Evolutionary conservation across 371 early-diverging fungal genomes (phyloP).

Genomic region (Mucor saturninus): DNA sequence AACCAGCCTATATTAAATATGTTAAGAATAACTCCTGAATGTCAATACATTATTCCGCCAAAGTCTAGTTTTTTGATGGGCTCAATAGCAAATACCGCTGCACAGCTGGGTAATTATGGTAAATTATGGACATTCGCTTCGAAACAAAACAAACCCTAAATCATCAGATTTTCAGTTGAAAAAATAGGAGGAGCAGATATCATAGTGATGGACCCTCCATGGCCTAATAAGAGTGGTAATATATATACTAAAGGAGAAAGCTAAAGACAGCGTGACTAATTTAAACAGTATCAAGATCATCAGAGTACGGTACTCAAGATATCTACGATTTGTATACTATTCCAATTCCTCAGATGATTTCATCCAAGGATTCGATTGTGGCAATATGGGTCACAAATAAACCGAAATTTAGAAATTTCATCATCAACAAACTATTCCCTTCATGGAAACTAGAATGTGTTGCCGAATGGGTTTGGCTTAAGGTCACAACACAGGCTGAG

Average conservation of each 20-base stretch:
- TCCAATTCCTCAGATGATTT: slow-evolving; percentile 54
- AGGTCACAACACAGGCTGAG: slow-evolving; percentile 59
- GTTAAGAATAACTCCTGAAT: slow-evolving; percentile 26
- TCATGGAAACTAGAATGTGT: slow-evolving; percentile 65
- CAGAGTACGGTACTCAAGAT: slow-evolving; percentile 65
- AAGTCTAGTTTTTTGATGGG: slow-evolving; percentile 42
- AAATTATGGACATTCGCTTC: not conserved
- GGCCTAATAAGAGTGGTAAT: slow-evolving; percentile 71
- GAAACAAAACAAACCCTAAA: not conserved
- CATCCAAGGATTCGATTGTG: slow-evolving; percentile 41
- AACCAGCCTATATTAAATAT: slow-evolving; percentile 5
- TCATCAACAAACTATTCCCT: slow-evolving; percentile 69
- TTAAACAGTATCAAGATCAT: slow-evolving; percentile 56
- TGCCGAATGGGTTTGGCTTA: slow-evolving; percentile 74
- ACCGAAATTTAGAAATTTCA: slow-evolving; percentile 61
- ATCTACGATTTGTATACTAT: slow-evolving; percentile 70
- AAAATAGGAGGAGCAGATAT: slow-evolving; percentile 56
- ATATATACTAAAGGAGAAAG: not conserved
- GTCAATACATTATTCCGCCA: slow-evolving; percentile 41
- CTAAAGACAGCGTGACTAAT: not conserved
- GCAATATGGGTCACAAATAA: slow-evolving; percentile 83
- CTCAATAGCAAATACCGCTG: slow-evolving; percentile 36
- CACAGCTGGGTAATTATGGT: slow-evolving; percentile 35
- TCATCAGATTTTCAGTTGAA: slow-evolving; percentile 11
- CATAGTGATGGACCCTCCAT: slow-evolving; percentile 81